Base-by-base conservation (phyloP, 2,329 filamentous ascomycete species). In the Aaosphaeria arxii region DNA sequence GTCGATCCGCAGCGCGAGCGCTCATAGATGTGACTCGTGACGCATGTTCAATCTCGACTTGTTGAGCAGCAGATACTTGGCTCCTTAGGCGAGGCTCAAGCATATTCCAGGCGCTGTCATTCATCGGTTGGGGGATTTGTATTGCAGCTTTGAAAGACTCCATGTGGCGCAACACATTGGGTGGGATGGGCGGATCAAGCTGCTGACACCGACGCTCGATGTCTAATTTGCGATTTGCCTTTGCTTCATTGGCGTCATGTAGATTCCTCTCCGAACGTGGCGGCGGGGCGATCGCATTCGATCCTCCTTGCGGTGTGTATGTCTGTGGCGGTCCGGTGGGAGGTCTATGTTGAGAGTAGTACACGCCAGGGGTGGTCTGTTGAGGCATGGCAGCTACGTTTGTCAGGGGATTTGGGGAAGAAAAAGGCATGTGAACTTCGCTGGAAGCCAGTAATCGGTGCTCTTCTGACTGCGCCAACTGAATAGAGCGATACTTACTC, bases 111-210 rank as follows among this genome's bases (percentile, higher is more conserved):
- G 84, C 82, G 46, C 76, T 74, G 50, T 90, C 86, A 54, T 82
- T 84, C 57, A 92, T 73, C 17, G 85, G 84, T 28, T 81, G 77
- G 7, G 81, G 80, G 35, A 89, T 86, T 53, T 88, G 82, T 41
- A 88, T 79, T 30, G 88, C 85, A 35, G 86, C 86, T 61, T 86
- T 82, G 66, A 90, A 92, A 1, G 87, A 84, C 42, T 87, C 80
- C 69, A 90, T 88, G 60, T 86, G 84, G 47, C 79, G 78, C 48
- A 91, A 74, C 39, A 88, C 75, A 54, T 76, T 77, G 36, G 83
- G 71, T 43, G 75, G 71, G 48, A 92, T 73, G 1, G 88, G 85
- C 29, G 87, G 87, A 31, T 84, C 70, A 43, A 92, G 76, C 42
- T 80, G 74, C 65, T 80, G 71, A 61, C 86, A 88, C 30, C 87